Evolutionary conservation across 768 basidiomycete genomes (phyloP).

Genomic region (Boletus huronensis): DNA sequence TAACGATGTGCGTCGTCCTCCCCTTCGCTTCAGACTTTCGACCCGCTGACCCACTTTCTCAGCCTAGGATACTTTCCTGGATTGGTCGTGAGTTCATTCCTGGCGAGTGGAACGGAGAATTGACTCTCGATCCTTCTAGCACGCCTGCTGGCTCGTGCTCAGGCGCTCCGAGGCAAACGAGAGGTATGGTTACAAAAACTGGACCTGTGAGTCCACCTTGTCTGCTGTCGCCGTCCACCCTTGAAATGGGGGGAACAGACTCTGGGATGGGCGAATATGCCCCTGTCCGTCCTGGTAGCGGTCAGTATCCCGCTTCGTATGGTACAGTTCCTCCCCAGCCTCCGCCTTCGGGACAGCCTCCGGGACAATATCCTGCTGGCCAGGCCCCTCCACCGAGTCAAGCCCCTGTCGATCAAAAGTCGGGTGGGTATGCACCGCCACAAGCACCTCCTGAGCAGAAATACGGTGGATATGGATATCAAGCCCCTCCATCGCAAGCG

Average conservation of each 20-base stretch:
- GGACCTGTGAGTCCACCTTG: constrained; percentile 19
- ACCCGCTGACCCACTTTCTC: not conserved
- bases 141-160: constrained; percentile 86
- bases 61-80: constrained; percentile 77
- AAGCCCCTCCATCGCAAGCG: not conserved
- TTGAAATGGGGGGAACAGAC: constrained; percentile 4
- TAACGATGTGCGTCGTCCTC: constrained; percentile 62
- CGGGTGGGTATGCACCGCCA: not conserved
- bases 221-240: not conserved
- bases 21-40: not conserved
- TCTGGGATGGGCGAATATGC: constrained; percentile 20
- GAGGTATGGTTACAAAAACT: constrained; percentile 25
- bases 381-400: not conserved
- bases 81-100: constrained; percentile 36
- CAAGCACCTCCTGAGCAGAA: not conserved
- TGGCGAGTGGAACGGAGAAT: not conserved
- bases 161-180: constrained; percentile 79
- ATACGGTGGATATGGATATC: not conserved
- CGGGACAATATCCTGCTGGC: not conserved
- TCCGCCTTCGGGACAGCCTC: not conserved
- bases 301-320: not conserved
- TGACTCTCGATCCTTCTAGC: constrained; percentile 33
- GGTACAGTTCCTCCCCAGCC: not conserved
- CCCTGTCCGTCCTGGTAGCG: not conserved
- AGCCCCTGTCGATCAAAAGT: constrained; percentile 10